Base-by-base conservation (phyloP, 2,329 filamentous ascomycete genomes). In the Penicillium sp. region DNA sequence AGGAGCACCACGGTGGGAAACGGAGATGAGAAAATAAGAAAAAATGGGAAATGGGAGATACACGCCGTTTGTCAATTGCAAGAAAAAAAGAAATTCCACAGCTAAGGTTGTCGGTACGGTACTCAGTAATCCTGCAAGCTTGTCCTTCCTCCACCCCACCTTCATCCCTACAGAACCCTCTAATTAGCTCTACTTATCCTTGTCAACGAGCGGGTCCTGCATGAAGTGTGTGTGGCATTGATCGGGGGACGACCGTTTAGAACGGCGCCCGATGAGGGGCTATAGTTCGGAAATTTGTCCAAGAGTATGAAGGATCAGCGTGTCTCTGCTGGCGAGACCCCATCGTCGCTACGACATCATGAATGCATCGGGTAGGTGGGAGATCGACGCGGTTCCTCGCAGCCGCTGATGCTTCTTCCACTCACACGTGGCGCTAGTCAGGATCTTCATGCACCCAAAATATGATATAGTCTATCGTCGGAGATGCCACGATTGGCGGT, bases 401-500 rank as follows among this genome's bases (percentile, higher is more conserved):
- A 61, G 55, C 57, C 58, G 59, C 61, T 60, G 55, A 57, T 55
- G 53, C 53, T 62, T 60, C 50, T 49, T 49, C 48, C 37, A 54
- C 45, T 48, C 50, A 53, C 60, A 62, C 57, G 60, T 63, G 60
- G 60, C 56, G 57, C 56, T 62, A 61, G 51, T 58, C 52, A 48
- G 55, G 57, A 60, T 60, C 55, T 52, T 56, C 55, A 60, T 62
- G 58, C 59, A 62, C 36, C 10, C 26, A 35, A 33, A 46, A 46
- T 39, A 37, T 9, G 18, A 22, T 22, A 9, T 22, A 22, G 18
- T 5, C 18, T n/a, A n/a, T n/a, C n/a, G n/a, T n/a, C n/a, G n/a
- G n/a, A n/a, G n/a, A n/a, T n/a, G n/a, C n/a, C n/a, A n/a, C n/a
- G n/a, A n/a, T n/a, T n/a, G n/a, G n/a, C n/a, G n/a, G n/a, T n/a